These are phyloP conservation scores for Chaetomium sp. DNA, from an alignment of 2,329 filamentous ascomycete genomes.

Conservation along the genomic window DNA sequence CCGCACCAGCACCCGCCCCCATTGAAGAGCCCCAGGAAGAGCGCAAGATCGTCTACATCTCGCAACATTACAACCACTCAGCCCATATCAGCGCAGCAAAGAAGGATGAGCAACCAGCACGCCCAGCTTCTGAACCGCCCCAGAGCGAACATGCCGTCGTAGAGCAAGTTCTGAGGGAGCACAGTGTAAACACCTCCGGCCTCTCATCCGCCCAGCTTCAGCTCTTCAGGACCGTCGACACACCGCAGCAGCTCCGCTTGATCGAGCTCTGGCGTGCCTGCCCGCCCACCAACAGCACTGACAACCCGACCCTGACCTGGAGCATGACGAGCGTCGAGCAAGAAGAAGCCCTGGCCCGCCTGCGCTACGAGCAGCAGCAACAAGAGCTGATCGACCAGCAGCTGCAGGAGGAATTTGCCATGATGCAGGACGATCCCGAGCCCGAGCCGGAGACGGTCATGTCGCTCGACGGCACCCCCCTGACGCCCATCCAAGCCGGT, in stretches of 20 bases:
- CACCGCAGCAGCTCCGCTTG: constrained; percentile 71
- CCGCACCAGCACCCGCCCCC: constrained; percentile 31
- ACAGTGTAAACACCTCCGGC: constrained; percentile 69
- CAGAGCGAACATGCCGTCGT: constrained; percentile 53
- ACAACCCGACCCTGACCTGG: constrained; percentile 57
- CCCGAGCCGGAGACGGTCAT: constrained; percentile 40
- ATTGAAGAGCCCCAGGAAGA: constrained; percentile 36
- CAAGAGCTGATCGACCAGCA: constrained; percentile 42
- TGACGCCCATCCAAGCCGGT: constrained; percentile 53
- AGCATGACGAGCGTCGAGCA: constrained; percentile 57
- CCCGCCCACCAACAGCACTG: constrained; percentile 62
- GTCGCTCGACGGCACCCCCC: constrained; percentile 57
- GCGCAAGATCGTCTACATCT: constrained; percentile 67
- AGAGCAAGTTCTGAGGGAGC: constrained; percentile 61
- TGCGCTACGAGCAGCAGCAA: constrained; percentile 61
- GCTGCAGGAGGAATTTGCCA: constrained; percentile 37
- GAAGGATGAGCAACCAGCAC: constrained; percentile 45
- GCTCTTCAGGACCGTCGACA: constrained; percentile 75
- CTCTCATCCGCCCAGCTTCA: constrained; percentile 75
- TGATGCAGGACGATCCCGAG: constrained; percentile 30
- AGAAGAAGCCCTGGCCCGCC: constrained; percentile 60
- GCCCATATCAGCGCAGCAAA: constrained; percentile 59
- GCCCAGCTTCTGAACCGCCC: constrained; percentile 55
- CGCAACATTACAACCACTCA: constrained; percentile 83
- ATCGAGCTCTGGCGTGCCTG: constrained; percentile 85